Conservation (phyloP, 768 basidiomycete genomes). For the Neoboletus magnificus region DNA sequence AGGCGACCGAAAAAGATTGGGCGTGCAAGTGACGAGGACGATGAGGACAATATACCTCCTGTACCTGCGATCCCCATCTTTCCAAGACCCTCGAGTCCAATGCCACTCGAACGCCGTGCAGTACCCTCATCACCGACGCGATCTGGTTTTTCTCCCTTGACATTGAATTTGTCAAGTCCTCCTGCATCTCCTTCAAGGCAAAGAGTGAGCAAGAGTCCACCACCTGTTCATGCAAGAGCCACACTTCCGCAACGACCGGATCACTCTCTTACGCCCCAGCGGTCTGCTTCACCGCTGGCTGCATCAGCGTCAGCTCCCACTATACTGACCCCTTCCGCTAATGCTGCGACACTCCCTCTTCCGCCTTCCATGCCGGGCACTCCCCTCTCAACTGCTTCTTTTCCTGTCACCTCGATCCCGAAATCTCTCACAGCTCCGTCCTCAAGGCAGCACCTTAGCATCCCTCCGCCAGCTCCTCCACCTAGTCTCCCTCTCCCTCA, state of each 20-base stretch:
- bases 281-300: conserved; percentile 9
- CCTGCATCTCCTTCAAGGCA: conserved; percentile 17
- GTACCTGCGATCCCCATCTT: conserved; percentile 31
- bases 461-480: conserved; percentile 31
- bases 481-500: conserved; percentile 32
- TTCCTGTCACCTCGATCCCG: background rate
- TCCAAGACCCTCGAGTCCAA: conserved; percentile 30
- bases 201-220: conserved; percentile 28
- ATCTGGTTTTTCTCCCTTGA: conserved; percentile 27
- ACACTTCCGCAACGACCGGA: conserved; percentile 11
- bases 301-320: conserved; percentile 6
- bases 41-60: conserved; percentile 28
- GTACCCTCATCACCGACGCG: conserved; percentile 27
- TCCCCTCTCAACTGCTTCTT: conserved; percentile 18
- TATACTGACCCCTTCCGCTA: conserved; percentile 1
- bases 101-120: conserved; percentile 22
- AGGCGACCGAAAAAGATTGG: conserved; percentile 27
- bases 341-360: conserved; percentile 7
- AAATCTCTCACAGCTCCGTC: conserved; percentile 11
- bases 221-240: conserved; percentile 13
- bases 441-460: conserved; percentile 27
- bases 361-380: conserved; percentile 20
- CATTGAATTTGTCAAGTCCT: conserved; percentile 22
- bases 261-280: background rate
- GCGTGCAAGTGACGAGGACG: conserved; percentile 30